phyloP scores from a whole-genome alignment of 2,329 filamentous ascomycete species.

The Lachnellula occidentalis region DNA sequence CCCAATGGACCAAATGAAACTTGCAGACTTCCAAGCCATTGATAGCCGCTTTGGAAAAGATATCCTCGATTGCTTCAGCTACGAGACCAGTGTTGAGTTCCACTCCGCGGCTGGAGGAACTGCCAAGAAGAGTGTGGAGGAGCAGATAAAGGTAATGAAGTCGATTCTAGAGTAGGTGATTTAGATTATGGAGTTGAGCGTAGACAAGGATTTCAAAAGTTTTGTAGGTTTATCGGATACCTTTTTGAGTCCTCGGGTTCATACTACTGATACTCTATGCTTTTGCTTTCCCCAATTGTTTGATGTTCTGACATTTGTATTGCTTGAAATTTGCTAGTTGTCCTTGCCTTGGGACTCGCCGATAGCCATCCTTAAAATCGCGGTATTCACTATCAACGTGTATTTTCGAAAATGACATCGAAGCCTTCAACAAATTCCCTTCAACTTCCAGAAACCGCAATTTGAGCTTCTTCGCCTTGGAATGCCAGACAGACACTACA shows the following conservation, averaged over 20 bases:
- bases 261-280: not conserved
- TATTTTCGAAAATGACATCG: too few relatives aligned
- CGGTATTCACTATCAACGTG: too few relatives aligned
- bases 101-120: constrained; percentile 73
- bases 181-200: not conserved
- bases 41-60: constrained; percentile 67
- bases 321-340: too few relatives aligned
- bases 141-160: constrained; percentile 54
- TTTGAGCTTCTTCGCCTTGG: too few relatives aligned
- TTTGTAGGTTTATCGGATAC: not conserved
- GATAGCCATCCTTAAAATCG: too few relatives aligned
- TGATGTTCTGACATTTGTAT: too few relatives aligned
- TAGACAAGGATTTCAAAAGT: not conserved
- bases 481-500: too few relatives aligned
- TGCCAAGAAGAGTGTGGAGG: constrained; percentile 60
- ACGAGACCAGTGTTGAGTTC: constrained; percentile 77
- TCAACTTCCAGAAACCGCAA: too few relatives aligned
- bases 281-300: too few relatives aligned
- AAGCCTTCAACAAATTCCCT: too few relatives aligned
- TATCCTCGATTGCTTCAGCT: constrained; percentile 67
- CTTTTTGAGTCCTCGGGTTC: not conserved
- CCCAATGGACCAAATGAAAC: constrained; percentile 64
- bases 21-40: constrained; percentile 62
- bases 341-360: too few relatives aligned
- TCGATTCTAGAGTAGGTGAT: constrained; percentile 21